Base-by-base conservation (phyloP, 1,139 yeast genomes). In the Lodderomyces metapsilosis region DNA sequence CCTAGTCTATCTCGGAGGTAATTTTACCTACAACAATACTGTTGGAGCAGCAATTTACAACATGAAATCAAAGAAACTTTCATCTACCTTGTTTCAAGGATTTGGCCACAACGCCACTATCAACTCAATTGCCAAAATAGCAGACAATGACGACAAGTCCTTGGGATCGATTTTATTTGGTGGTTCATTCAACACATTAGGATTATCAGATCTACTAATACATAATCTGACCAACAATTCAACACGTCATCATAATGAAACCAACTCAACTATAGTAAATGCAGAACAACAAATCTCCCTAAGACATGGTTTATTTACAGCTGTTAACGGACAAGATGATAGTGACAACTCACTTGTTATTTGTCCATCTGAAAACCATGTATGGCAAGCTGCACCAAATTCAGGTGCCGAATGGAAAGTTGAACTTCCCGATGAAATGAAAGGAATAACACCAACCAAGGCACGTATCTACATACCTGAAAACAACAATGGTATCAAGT, bases 1-100 rank as follows among this genome's bases (percentile, higher is more conserved):
- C 13, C 50, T 76, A 20, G 72, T 89, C 0, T 89, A 87, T 56
- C 74, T 88, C 40, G 98, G 98, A 9, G 98, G 98, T 21, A 71
- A 78, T 46, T 80, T 92, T 52, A 61, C 72, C 12, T 83, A 62
- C 54, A 68, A 78, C 44, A 62, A 70, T 33, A 72, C 85, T 0
- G 63, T 74, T 46, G 87, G 92, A 39, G 85, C 79, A 0, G 83
- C 88, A 9, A 63, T 81, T 8, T 91, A 88, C 71, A 74, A 87
- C 57, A 57, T 66, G n/a, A 52, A 73, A 0, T 54, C 76, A 2
- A 54, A 69, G 16, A 39, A 63, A 2, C 64, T 87, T 33, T 45
- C 57, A 2, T 61, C 76, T 8, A 70, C 88, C 1, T 82, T 86
- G 1, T 92, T 92, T 63, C 76, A 76, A 31, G 98, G 98, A 0